Percentiles rank a stretch among this genome's conserved stretches.
Evolutionary conservation across 2,329 filamentous ascomycete genomes (phyloP).

Genomic region (Fusarium sp.): DNA sequence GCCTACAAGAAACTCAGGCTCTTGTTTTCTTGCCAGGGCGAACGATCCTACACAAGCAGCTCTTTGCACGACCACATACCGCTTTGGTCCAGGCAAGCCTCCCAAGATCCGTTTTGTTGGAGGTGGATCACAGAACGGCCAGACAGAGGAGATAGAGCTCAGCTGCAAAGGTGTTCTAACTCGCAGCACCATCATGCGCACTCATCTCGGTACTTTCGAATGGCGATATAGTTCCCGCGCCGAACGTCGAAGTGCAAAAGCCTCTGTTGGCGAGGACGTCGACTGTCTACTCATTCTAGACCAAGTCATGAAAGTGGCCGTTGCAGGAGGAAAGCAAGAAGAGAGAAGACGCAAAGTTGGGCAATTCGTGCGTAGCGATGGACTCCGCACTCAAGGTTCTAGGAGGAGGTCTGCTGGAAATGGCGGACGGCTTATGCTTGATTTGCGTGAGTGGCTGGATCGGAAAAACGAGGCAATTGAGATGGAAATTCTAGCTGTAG

Average conservation of each 20-base stretch:
- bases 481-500: constrained; percentile 61
- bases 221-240: constrained; percentile 64
- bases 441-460: constrained; percentile 50
- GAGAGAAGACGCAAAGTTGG: constrained; percentile 50
- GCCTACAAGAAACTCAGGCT: constrained; percentile 56
- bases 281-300: constrained; percentile 63
- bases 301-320: constrained; percentile 49
- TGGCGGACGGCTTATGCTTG: constrained; percentile 58
- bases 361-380: constrained; percentile 54
- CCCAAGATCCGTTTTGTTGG: constrained; percentile 54
- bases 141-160: constrained; percentile 41
- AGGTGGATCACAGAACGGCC: neutral
- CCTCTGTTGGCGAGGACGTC: constrained; percentile 39
- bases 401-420: constrained; percentile 55
- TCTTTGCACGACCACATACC: constrained; percentile 64
- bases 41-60: constrained; percentile 47
- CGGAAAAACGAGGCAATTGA: constrained; percentile 48
- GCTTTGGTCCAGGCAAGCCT: constrained; percentile 62
- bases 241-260: constrained; percentile 54
- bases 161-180: constrained; percentile 54
- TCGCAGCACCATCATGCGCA: constrained; percentile 57
- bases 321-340: constrained; percentile 41
- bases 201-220: constrained; percentile 60
- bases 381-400: constrained; percentile 53
- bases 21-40: constrained; percentile 57